These are phyloP conservation scores for Vitis rotundifolia DNA, from an alignment of 164 flowering plant genomes.

Conservation along the genomic window DNA sequence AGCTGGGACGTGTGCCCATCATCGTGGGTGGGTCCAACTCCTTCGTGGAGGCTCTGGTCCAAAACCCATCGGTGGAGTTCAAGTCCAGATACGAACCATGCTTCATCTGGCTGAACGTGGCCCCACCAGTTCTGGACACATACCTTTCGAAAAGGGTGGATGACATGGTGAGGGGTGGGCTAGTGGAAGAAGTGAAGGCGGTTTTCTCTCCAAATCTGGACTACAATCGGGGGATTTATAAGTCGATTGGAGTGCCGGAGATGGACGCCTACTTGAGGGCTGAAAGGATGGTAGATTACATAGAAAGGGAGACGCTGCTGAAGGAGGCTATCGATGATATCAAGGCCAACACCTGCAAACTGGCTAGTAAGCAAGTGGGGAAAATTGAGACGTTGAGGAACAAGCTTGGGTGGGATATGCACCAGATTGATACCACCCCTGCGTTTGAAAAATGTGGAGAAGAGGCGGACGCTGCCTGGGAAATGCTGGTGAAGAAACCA, in stretches of 20 bases:
- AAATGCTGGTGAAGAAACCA: conserved; percentile 12
- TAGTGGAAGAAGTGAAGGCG: conserved; percentile 29
- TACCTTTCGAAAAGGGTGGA: conserved; percentile 28
- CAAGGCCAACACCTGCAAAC: conserved; percentile 25
- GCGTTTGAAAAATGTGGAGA: conserved; percentile 13
- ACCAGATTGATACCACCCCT: conserved; percentile 27
- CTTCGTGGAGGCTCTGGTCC: conserved; percentile 34
- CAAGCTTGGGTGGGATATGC: conserved; percentile 23
- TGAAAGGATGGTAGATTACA: background rate
- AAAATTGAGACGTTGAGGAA: conserved; percentile 24
- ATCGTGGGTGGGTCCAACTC: conserved; percentile 47
- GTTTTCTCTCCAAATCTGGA: conserved; percentile 18
- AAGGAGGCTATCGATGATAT: conserved; percentile 15
- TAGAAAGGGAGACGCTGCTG: conserved; percentile 1
- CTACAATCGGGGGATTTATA: conserved; percentile 23
- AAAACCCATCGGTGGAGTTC: conserved; percentile 9
- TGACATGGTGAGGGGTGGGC: conserved; percentile 33
- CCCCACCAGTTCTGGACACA: conserved; percentile 8
- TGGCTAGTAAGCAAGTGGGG: conserved; percentile 14
- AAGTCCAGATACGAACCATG: conserved; percentile 15
- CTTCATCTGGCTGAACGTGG: conserved; percentile 38
- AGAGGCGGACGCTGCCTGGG: conserved; percentile 21
- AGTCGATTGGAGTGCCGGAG: conserved; percentile 45
- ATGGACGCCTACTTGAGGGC: conserved; percentile 22
- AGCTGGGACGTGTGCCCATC: conserved; percentile 21